Evolutionary conservation across 352 stramenopile genomes (phyloP).

Genomic region (Pythium rishiriense): DNA sequence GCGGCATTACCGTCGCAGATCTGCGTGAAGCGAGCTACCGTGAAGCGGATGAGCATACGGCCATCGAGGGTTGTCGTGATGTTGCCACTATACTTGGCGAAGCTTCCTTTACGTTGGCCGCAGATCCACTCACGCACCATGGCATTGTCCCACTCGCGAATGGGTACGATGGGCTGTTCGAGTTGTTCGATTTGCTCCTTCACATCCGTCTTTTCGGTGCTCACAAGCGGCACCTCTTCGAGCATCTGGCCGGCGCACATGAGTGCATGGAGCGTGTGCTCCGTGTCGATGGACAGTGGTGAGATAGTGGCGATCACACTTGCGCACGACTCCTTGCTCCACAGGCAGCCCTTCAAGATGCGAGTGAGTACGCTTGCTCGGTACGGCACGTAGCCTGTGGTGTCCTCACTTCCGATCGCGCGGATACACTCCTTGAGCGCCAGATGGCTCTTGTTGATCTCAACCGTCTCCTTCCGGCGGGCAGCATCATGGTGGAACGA

Average conservation of each 20-base stretch:
- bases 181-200: conserved; percentile 39
- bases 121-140: conserved; percentile 56
- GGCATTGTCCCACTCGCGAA: conserved; percentile 69
- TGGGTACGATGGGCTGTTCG: conserved; percentile 32
- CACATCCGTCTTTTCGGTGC: conserved; percentile 53
- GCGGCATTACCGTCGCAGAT: conserved; percentile 62
- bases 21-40: conserved; percentile 57
- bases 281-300: conserved; percentile 67
- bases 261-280: conserved; percentile 80
- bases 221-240: conserved; percentile 51
- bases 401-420: conserved; percentile 61
- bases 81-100: conserved; percentile 54
- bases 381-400: conserved; percentile 63
- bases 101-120: conserved; percentile 44
- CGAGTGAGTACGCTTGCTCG: conserved; percentile 69
- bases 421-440: conserved; percentile 84
- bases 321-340: conserved; percentile 55
- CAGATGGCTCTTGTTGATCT: conserved; percentile 86
- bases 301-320: conserved; percentile 84
- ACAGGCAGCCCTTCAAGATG: conserved; percentile 74
- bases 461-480: conserved; percentile 66
- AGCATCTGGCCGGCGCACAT: conserved; percentile 73
- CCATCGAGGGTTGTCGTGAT: conserved; percentile 50
- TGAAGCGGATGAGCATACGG: conserved; percentile 62
- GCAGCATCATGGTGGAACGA: conserved; percentile 76